Evolutionary conservation across 805 yeast genomes (phyloP).

Genomic region (Candida palmyrensis): DNA sequence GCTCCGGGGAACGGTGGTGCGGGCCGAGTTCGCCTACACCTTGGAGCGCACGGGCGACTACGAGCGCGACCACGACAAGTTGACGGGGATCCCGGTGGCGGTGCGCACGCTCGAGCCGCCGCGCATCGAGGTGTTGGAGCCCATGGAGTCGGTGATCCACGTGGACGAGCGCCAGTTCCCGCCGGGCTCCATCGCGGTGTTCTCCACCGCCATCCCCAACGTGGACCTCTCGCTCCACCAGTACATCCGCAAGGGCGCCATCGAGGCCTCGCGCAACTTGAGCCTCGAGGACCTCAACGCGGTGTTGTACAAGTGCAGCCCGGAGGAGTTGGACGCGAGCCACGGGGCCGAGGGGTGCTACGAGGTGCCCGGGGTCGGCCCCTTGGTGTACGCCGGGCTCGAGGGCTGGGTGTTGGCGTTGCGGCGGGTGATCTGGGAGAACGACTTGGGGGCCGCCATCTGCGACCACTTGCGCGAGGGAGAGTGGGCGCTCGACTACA

Average conservation of each 20-base stretch:
- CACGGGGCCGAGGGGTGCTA: conserved; percentile 71
- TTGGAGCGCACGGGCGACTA: conserved; percentile 50
- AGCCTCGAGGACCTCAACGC: conserved; percentile 68
- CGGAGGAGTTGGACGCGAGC: conserved; percentile 82
- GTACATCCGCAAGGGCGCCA: conserved; percentile 69
- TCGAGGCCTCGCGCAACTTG: conserved; percentile 61
- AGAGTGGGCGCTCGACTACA: conserved; percentile 82
- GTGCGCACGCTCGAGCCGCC: conserved; percentile 51
- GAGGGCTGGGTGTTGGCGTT: conserved; percentile 87
- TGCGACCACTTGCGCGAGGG: conserved; percentile 80
- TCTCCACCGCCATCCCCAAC: conserved; percentile 62
- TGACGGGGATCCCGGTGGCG: conserved; percentile 65
- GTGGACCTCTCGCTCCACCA: conserved; percentile 64
- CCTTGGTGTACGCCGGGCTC: conserved; percentile 79
- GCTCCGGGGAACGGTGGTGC: conserved; percentile 56
- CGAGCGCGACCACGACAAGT: conserved; percentile 28
- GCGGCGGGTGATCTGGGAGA: conserved; percentile 54
- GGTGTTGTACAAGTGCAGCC: conserved; percentile 70
- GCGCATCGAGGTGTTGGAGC: conserved; percentile 37
- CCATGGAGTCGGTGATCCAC: conserved; percentile 45
- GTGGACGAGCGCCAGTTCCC: conserved; percentile 61
- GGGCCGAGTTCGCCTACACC: conserved; percentile 53
- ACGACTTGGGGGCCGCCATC: conserved; percentile 80
- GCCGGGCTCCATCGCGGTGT: conserved; percentile 86
- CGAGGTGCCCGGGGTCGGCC: conserved; percentile 67